Base-by-base conservation (phyloP, 495 filamentous ascomycete species). In the Cenococcum geophilum region DNA sequence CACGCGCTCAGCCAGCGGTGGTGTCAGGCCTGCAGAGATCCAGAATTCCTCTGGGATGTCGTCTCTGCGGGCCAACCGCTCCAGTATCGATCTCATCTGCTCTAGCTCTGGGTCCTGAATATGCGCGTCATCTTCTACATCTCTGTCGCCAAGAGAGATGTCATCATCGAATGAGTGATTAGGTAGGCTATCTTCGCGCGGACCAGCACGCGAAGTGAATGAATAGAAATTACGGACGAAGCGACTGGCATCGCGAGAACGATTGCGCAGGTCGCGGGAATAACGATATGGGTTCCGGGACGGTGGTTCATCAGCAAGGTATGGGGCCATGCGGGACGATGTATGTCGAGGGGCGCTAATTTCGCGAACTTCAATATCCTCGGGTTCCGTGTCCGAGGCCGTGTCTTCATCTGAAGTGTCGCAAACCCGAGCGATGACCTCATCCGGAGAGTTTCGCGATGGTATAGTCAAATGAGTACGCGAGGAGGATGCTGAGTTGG, bases 21-120 rank as follows among this genome's bases (percentile, higher is more conserved):
- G 58, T 60, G 78, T 82, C 52, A 91, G 76, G 4, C 88, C 88
- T 59, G 82, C 86, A 62, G 82, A 80, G 51, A 80, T 81, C 89
- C 89, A 92, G 84, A 85, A 89, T 53, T 86, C 81, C 51, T 90
- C 87, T 0, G 87, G 85, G 61, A 91, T 83, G 66, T 90, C 86
- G 65, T 86, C 80, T 9, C 86, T 76, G 10, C 82, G 76, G 51
- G 83, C 81, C 62, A 91, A 77, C 32, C 82, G 77, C 63, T 83
- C 79, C 57, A 91, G 75, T 21, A 92, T 83, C 34, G 79, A 76
- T 63, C 86, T 85, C 83, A 90, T 85, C 40, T 82, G 80, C 5
- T 76, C 78, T 37, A 87, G 74, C 66, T 83, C 82, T 27, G 66
- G 48, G 12, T 70, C 58, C n/a, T 70, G 50, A 5, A 55, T 51